Conservation (phyloP, 1,284 basidiomycete species). For the Cutaneotrichosporon daszewskae region DNA sequence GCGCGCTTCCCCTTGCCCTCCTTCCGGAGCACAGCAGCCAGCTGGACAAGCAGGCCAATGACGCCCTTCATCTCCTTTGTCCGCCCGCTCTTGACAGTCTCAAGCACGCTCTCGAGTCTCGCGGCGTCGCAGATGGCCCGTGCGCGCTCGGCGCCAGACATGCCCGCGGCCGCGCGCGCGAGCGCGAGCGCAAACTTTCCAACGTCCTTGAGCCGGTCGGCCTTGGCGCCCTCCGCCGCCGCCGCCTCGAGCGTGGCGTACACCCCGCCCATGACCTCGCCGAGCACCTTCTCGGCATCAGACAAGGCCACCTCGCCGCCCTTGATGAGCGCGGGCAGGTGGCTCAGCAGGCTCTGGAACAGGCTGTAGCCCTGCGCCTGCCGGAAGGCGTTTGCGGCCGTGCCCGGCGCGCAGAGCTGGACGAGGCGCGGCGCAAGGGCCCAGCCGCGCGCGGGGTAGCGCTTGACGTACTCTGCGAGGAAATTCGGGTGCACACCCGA, state of each 20-base stretch:
- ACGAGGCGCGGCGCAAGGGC: slow-evolving; percentile 56
- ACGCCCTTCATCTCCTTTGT: slow-evolving; percentile 53
- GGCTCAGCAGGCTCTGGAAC: slow-evolving; percentile 61
- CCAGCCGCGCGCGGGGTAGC: slow-evolving; percentile 67
- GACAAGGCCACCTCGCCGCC: slow-evolving; percentile 28
- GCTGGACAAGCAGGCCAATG: slow-evolving; percentile 53
- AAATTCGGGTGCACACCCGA: slow-evolving; percentile 69
- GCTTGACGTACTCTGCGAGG: slow-evolving; percentile 70
- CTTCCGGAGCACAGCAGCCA: slow-evolving; percentile 39
- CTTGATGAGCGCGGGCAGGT: slow-evolving; percentile 55
- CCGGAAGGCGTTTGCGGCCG: slow-evolving; percentile 60
- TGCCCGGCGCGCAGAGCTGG: slow-evolving; percentile 50
- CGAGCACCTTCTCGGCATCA: slow-evolving; percentile 53
- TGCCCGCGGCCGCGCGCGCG: slow-evolving; percentile 61
- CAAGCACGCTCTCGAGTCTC: slow-evolving; percentile 31
- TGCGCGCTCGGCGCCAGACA: too few species aligned
- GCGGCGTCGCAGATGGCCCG: slow-evolving; percentile 2
- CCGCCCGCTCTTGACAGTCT: slow-evolving; percentile 47
- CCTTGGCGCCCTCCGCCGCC: slow-evolving; percentile 49
- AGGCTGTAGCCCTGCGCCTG: slow-evolving; percentile 69
- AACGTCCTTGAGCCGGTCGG: slow-evolving; percentile 70
- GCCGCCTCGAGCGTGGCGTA: slow-evolving; percentile 55
- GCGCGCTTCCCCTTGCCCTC: slow-evolving; percentile 16
- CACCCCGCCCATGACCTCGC: slow-evolving; percentile 55
- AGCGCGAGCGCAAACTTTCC: slow-evolving; percentile 66